Evolutionary conservation across 768 basidiomycete species (phyloP).

Genomic region (Lepiota subincarnata): DNA sequence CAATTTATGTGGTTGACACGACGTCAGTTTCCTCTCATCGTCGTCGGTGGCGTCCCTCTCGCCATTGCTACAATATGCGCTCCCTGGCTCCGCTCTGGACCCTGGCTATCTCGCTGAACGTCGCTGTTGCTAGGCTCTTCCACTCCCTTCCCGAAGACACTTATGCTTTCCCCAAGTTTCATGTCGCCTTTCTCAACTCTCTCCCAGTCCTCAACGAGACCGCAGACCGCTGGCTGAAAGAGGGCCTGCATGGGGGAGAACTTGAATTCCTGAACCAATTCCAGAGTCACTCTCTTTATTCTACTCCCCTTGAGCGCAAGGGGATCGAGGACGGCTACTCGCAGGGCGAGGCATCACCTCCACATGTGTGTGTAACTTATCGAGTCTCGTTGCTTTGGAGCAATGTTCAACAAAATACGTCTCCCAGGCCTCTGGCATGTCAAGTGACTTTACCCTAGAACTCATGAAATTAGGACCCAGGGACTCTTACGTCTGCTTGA

Average conservation of each 20-base stretch:
- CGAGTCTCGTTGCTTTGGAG: neutral
- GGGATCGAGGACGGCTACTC: conserved; percentile 56
- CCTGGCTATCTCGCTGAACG: conserved; percentile 23
- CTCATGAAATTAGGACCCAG: conserved; percentile 69
- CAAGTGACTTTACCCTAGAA: conserved; percentile 54
- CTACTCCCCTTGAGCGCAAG: conserved; percentile 39
- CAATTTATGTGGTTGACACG: conserved; percentile 4
- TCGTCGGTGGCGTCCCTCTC: conserved; percentile 11
- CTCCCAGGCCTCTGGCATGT: neutral
- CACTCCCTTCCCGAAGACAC: conserved; percentile 79
- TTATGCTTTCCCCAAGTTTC: conserved; percentile 78
- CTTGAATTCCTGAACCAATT: conserved; percentile 71
- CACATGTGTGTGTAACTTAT: conserved; percentile 26
- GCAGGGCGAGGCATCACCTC: conserved; percentile 23
- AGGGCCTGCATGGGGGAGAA: conserved; percentile 73
- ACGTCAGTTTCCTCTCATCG: conserved; percentile 3
- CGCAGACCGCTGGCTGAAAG: conserved; percentile 67
- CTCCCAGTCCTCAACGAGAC: conserved; percentile 72
- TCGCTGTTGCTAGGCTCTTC: conserved; percentile 39
- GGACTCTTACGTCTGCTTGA: conserved; percentile 72
- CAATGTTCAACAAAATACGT: neutral
- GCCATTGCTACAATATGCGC: conserved; percentile 25
- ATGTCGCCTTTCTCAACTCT: conserved; percentile 73
- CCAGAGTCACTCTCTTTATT: conserved; percentile 41
- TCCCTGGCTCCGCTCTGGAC: conserved; percentile 18